Evolutionary conservation across 139 green algal genomes (phyloP), one percentile per base, ranked within the genome.

Genomic region (Chlamydomonas sphaeroides): DNA sequence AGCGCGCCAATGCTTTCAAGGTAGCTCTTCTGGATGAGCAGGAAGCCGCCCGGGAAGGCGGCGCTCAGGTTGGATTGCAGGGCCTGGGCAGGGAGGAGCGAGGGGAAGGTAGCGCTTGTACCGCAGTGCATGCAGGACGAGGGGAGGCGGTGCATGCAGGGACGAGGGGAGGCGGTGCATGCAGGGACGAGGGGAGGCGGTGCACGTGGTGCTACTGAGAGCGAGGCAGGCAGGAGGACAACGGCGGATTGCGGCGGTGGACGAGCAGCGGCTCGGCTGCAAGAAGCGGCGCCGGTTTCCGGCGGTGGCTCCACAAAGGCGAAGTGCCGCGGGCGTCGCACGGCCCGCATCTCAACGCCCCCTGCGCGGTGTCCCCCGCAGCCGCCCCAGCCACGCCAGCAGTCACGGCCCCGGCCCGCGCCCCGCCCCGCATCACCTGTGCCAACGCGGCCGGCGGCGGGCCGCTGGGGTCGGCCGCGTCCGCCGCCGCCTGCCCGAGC

Each of bases 31-130:
- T 36, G 51, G 51, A 67, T 53, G 35, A 51, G 51, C 1, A 78
- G 7, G 70, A 67, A 66, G 51, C 69, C 69, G 23, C 35, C 70
- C 4, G 49, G 33, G 35, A 78, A 78, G 70, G 70, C 51, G 23
- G 70, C 51, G 3, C 35, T 78, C 23, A 51, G 10, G 51, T 78
- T 78, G 5, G 35, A 21, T 10, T 33, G 33, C 49, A 78, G 35
- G 4, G 23, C 53, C 70, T 78, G 69, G 11, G 17, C 33, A 45
- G 33, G 33, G 2, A 14, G 33, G 33, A 32, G 33, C 3, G 59
- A 15, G 10, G 28, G 30, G 59, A 28, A 18, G 59, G 30, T 17
- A 20, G 5, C 6, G 30, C 6, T 5, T 23, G 14, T 18, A 39
- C 10, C 17, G 11, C 14, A 25, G 5, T 57, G 11, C 68, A 10